Conservation (phyloP, 2,329 filamentous ascomycete genomes). For the Reticulascus tulasneorum region DNA sequence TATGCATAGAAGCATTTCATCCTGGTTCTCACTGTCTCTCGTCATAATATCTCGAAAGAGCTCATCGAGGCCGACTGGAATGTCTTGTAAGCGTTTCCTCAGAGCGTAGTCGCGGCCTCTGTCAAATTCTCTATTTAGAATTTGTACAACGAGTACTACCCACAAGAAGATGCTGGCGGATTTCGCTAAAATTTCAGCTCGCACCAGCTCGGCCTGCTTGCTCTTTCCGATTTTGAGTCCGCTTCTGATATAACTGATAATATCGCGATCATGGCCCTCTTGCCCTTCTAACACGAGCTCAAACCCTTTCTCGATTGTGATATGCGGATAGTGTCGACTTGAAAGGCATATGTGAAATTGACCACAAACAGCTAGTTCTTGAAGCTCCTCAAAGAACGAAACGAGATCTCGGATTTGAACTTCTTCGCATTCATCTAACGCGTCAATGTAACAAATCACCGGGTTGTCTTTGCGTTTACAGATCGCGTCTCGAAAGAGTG, state of each 20-base stretch:
- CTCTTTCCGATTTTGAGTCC: conserved; percentile 2
- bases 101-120: conserved; percentile 14
- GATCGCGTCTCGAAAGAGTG: neutral
- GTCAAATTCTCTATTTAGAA: conserved; percentile 30
- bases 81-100: conserved; percentile 18
- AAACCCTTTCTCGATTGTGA: conserved; percentile 1
- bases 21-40: conserved; percentile 35
- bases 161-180: conserved; percentile 41
- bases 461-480: conserved; percentile 3
- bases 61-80: conserved; percentile 31
- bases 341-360: conserved; percentile 37
- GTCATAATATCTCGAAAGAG: conserved; percentile 46
- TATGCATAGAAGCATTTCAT: conserved; percentile 37
- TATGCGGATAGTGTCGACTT: conserved; percentile 41
- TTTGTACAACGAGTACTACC: conserved; percentile 33
- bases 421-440: conserved; percentile 46
- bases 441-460: conserved; percentile 31
- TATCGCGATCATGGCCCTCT: conserved; percentile 19
- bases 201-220: neutral
- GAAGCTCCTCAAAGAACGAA: conserved; percentile 34
- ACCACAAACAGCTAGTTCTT: no score
- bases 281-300: conserved; percentile 22
- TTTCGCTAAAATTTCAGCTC: conserved; percentile 26
- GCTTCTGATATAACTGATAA: conserved; percentile 15
- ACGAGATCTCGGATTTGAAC: conserved; percentile 38